These are phyloP conservation scores for Verticillium zaregamsianum DNA, from an alignment of 2,329 filamentous ascomycete genomes.

Conservation along the genomic window DNA sequence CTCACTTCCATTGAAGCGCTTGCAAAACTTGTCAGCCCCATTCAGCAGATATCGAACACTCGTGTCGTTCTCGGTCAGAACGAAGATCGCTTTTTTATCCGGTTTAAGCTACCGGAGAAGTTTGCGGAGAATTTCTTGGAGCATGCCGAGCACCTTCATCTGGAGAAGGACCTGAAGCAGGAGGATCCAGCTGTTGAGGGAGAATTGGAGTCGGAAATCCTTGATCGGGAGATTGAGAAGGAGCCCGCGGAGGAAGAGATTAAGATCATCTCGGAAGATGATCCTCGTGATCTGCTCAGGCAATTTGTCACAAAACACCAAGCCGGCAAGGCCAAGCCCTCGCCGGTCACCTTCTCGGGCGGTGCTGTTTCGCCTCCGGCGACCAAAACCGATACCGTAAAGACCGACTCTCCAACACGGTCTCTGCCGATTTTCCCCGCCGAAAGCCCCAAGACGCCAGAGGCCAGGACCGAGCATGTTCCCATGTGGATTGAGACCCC, in stretches of 20 bases:
- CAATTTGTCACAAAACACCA: slow-evolving; percentile 24
- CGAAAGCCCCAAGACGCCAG: neutral
- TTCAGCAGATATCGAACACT: neutral
- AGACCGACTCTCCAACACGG: neutral
- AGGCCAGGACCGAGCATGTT: neutral
- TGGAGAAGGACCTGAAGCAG: neutral
- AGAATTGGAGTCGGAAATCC: neutral
- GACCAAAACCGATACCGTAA: neutral
- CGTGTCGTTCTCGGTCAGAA: slow-evolving; percentile 2
- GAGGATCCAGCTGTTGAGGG: neutral
- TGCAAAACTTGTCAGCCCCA: neutral
- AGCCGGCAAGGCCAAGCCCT: slow-evolving; percentile 2
- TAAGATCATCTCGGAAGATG: neutral
- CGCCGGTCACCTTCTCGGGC: neutral
- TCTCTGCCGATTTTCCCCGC: neutral
- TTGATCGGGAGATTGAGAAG: neutral
- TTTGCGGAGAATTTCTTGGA: neutral
- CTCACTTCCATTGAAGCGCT: neutral
- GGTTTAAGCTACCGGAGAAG: slow-evolving; percentile 11
- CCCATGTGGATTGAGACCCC: neutral
- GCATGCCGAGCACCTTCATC: neutral
- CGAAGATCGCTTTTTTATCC: slow-evolving; percentile 7
- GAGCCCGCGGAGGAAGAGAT: neutral
- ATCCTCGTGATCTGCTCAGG: slow-evolving; percentile 19
- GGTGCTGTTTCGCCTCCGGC: neutral